Percentiles rank a stretch among this genome's conserved stretches.
Conservation (phyloP, 1,284 basidiomycete species). For the Xerocomus nothofagi region DNA sequence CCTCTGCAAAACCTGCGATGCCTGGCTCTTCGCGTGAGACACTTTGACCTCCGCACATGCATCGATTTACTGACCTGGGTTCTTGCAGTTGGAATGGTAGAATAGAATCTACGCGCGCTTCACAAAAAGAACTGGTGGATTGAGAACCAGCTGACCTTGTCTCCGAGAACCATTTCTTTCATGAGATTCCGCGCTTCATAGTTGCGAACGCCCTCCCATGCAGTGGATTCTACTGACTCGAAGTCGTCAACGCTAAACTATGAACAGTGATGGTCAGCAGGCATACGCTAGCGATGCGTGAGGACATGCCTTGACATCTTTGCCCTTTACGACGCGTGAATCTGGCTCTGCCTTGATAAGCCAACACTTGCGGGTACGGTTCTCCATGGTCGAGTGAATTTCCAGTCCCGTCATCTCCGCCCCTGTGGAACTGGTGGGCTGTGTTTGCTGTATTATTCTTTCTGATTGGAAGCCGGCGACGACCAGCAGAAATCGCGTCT, state of each 20-base stretch:
- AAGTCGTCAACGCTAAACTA: slow-evolving; percentile 94
- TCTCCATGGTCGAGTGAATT: slow-evolving; percentile 10
- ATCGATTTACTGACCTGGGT: slow-evolving; percentile 60
- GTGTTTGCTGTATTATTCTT: neutral
- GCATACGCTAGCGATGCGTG: slow-evolving; percentile 1
- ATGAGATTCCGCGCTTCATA: slow-evolving; percentile 92
- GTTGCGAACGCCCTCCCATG: slow-evolving; percentile 93
- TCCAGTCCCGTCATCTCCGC: no score
- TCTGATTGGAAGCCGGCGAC: slow-evolving; percentile 10
- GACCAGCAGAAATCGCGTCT: no score
- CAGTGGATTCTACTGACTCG: slow-evolving; percentile 68
- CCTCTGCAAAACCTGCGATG: slow-evolving; percentile 82
- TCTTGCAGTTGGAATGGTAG: slow-evolving; percentile 94
- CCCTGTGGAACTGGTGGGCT: no score
- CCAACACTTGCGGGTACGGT: slow-evolving; percentile 52
- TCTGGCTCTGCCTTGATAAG: slow-evolving; percentile 93
- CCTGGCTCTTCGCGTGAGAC: slow-evolving; percentile 46
- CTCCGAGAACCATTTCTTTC: slow-evolving; percentile 86
- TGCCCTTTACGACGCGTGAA: slow-evolving; percentile 83
- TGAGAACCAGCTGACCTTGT: slow-evolving; percentile 55
- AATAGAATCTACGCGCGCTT: slow-evolving; percentile 56
- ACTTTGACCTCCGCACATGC: neutral
- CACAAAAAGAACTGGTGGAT: slow-evolving; percentile 7
- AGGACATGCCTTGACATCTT: slow-evolving; percentile 77
- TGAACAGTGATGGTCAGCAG: neutral